Conservation (phyloP, 805 yeast genomes). For the Ogataea pini region DNA sequence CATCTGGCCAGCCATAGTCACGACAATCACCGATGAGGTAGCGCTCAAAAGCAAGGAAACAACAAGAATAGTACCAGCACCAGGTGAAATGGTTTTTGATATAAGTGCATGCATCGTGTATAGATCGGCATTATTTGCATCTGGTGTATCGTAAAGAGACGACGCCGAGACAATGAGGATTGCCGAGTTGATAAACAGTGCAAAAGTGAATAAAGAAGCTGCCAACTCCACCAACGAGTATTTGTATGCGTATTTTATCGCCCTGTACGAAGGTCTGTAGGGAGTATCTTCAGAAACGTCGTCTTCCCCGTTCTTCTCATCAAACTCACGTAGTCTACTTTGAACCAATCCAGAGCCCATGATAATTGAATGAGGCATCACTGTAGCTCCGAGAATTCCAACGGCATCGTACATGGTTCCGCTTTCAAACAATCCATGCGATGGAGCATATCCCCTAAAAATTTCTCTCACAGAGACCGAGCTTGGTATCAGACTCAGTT, state of each 20-base stretch:
- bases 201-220: conserved; percentile 69
- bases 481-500: conserved; percentile 40
- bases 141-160: conserved; percentile 65
- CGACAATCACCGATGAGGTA: conserved; percentile 82
- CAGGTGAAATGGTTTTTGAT: conserved; percentile 57
- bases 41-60: conserved; percentile 77
- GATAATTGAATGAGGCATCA: conserved; percentile 52
- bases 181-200: conserved; percentile 80
- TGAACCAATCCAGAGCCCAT: conserved; percentile 52
- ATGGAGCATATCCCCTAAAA: conserved; percentile 47
- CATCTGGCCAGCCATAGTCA: conserved; percentile 88
- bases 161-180: conserved; percentile 78
- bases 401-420: conserved; percentile 48
- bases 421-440: conserved; percentile 42
- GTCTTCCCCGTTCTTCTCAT: conserved; percentile 39
- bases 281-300: conserved; percentile 25
- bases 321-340: conserved; percentile 48
- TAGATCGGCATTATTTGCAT: conserved; percentile 68
- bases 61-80: conserved; percentile 80
- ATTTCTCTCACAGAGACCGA: conserved; percentile 30
- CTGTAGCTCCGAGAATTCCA: conserved; percentile 51
- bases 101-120: conserved; percentile 69
- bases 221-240: conserved; percentile 68
- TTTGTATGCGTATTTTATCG: conserved; percentile 66
- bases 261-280: conserved; percentile 67